These are phyloP conservation scores for Podila verticillata DNA, from an alignment of 192 early-diverging fungal species.

Conservation along the genomic window DNA sequence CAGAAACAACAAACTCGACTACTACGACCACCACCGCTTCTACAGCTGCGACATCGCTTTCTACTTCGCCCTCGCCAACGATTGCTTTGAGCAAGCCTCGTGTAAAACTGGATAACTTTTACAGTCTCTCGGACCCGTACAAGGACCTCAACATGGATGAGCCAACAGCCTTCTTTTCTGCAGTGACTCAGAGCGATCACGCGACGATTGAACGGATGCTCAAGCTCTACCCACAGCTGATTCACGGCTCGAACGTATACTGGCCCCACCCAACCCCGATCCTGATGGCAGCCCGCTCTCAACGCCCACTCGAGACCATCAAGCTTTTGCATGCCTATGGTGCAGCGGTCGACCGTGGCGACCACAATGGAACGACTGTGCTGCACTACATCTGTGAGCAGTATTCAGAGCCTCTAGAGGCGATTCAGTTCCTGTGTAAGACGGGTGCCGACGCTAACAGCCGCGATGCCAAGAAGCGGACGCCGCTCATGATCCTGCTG, in stretches of 20 bases:
- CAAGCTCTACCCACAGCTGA: constrained; percentile 23
- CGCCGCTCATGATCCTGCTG: constrained; percentile 38
- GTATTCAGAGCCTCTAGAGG: constrained; percentile 26
- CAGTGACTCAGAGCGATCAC: constrained; percentile 30
- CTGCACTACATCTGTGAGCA: constrained; percentile 48
- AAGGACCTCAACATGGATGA: constrained; percentile 31
- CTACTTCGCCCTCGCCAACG: constrained; percentile 11
- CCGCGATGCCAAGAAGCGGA: constrained; percentile 48
- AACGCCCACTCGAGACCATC: constrained; percentile 32
- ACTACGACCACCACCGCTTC: not conserved
- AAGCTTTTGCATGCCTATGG: constrained; percentile 16
- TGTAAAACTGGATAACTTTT: constrained; percentile 34
- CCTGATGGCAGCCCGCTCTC: constrained; percentile 35
- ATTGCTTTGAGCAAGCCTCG: constrained; percentile 1
- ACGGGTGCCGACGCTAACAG: constrained; percentile 38
- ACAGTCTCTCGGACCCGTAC: constrained; percentile 41
- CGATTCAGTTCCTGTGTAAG: constrained; percentile 26
- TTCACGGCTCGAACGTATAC: constrained; percentile 42
- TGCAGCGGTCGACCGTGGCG: constrained; percentile 36
- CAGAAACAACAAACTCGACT: constrained; percentile 2
- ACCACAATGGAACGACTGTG: constrained; percentile 45
- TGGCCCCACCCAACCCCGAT: constrained; percentile 46
- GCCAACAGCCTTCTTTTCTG: constrained; percentile 35
- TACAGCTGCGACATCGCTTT: constrained; percentile 3
- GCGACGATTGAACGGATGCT: constrained; percentile 36